Base-by-base conservation (phyloP, 257 asterid species). In the Forsythia suspensa region DNA sequence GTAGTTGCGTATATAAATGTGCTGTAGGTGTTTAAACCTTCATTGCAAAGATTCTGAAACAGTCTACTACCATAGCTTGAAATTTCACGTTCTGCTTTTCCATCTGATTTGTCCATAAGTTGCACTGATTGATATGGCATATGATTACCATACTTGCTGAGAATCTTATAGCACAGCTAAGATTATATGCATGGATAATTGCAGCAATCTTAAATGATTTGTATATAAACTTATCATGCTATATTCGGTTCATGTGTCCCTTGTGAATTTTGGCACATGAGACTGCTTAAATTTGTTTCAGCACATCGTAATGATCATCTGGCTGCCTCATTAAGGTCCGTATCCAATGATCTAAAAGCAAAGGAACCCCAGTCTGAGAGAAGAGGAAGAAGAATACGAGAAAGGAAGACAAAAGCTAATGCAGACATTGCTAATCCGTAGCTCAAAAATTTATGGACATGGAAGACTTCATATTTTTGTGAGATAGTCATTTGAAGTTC, bases 291-390 rank as follows among this genome's bases (percentile, higher is more conserved):
- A 18, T 71, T 66, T 77, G 66, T 87, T 82, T 74, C 90, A 92
- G 98, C 95, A 3, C 99, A 96, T 84, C 90, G 97, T n/a, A 96
- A 94, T 73, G 89, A 87, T 74, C 91, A 96, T 80, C 86, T 96
- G 67, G 87, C 97, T 72, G 83, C 87, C 71, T 81, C 90, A 37
- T 82, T 96, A 87, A 96, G 96, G 84, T 88, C 94, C 76, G 86
- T 88, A 76, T 59, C 91, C 85, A 88, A 88, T 72, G 89, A 88
- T 65, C 77, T 96, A 39, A 96, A 95, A 88, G 82, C 91, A n/a
- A 92, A 89, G 82, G 97, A 88, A 77, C 97, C 93, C 75, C 90
- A 80, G 63, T 81, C 88, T 4, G 98, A 94, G 41, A 91, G 90
- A 87, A 92, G 90, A 88, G 93, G 86, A 91, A 87, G 86, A 96